Evolutionary conservation across 192 early-diverging fungal species (phyloP), one percentile per base, ranked within the genome.

Genomic region (Coemansia sp.): DNA sequence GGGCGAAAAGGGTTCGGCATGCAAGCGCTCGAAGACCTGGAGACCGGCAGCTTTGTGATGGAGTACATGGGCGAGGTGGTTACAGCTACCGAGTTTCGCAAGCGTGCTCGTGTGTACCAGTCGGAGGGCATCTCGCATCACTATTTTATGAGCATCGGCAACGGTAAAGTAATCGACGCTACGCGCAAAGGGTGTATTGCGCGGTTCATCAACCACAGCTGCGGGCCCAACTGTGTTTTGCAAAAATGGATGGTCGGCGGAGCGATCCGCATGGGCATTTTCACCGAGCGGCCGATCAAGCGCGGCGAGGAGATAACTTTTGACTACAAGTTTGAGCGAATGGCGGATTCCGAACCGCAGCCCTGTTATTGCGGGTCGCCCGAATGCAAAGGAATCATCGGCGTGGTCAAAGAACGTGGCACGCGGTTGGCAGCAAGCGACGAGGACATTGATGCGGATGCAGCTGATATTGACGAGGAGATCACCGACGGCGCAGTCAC

Each of bases 21-120:
- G 50, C 85, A 90, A 59, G 90, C 94, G 23, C 82, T 84, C 59
- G 72, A 85, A 74, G 93, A 80, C 35, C 59, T 75, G 16, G 74
- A 73, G 63, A 91, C 92, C n/a, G 90, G 89, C 50, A 69, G 84
- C 12, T 98, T 99, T 80, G 90, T 99, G 47, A 94, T 97, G 80
- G 97, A 99, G 72, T 99, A 99, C 75, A 88, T 93, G 63, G 97
- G 97, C 27, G 97, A 99, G 72, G 90, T 99, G 0, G 88, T 99
- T 27, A 79, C 94, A 5, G 81, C 86, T n/a, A 52, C 75, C 16
- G 88, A 90, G 65, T 97, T 97, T 68, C 71, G 89, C 51, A 91
- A 93, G 69, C 85, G 97, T 11, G 89, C 89, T 10, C 83, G 82
- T 26, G 90, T 90, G 49, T 97, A 99, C 66, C 88, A 87, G 56